Base-by-base conservation (phyloP, 768 basidiomycete genomes). In the Suillus subalutaceus region DNA sequence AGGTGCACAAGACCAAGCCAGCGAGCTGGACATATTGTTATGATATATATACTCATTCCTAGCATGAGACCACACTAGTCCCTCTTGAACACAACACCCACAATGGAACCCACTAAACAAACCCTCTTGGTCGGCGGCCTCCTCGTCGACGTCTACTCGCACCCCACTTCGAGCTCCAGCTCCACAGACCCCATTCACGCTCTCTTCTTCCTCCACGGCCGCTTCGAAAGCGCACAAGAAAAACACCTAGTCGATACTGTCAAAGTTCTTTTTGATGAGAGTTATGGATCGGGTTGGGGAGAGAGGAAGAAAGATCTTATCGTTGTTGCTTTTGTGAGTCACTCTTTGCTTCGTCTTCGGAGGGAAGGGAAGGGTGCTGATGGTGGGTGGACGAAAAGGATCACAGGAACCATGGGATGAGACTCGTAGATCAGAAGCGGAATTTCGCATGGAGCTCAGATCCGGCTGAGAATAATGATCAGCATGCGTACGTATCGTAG, bases 381-480 rank as follows among this genome's bases (percentile, higher is more conserved):
- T 37, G 37, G 37, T 37, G 23, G 23, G 50, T 26, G 48, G n/a
- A 12, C 3, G 46, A 13, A 43, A 48, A 76, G 77, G 75, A 76
- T 38, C 75, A 76, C 56, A 77, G 77, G 20, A 78, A 78, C 53
- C 75, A 76, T 15, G 75, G 75, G 58, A 66, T 40, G 23, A 73
- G 75, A 57, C 69, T 76, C 13, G 16, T 76, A 23, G 72, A 77
- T 15, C 58, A 67, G 8, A 18, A 61, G 20, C 72, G 73, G 37
- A 76, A 76, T 65, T 32, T 75, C 38, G 70, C 46, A 18, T 76
- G 75, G 75, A 53, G 69, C 63, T 52, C 63, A 46, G 69, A 78
- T 12, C 75, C 70, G 9, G 57, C 64, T 5, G 69, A 30, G 59
- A 70, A 66, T 38, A 76, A 76, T 16, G 69, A 72, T 41, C 69